phyloP scores from a whole-genome alignment of 352 stramenopile species.

The Pythium pyrilobum region DNA sequence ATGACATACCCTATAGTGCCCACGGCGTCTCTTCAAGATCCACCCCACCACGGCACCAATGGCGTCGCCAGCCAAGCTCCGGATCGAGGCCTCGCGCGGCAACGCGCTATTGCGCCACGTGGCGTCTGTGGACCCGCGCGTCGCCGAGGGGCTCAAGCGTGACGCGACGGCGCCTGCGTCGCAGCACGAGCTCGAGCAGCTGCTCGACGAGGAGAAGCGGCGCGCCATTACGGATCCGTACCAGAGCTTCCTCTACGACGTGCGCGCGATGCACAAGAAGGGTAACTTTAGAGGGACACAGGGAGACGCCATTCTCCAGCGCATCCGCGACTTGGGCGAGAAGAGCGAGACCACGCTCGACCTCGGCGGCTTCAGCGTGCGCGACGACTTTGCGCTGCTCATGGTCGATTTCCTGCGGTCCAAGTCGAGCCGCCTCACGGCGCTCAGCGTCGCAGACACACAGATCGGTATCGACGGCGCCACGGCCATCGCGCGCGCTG shows the following conservation, averaged over 20 bases:
- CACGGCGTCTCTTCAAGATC: slow-evolving; percentile 24
- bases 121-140: slow-evolving; percentile 48
- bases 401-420: slow-evolving; percentile 48
- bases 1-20: neutral
- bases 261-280: slow-evolving; percentile 48
- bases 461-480: slow-evolving; percentile 47
- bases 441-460: slow-evolving; percentile 41
- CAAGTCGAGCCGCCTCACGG: slow-evolving; percentile 40
- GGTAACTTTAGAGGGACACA: slow-evolving; percentile 65
- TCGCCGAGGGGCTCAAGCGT: slow-evolving; percentile 46
- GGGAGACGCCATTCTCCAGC: slow-evolving; percentile 45
- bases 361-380: slow-evolving; percentile 46
- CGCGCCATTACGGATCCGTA: slow-evolving; percentile 52
- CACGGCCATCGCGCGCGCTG: slow-evolving; percentile 29
- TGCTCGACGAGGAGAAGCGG: slow-evolving; percentile 68
- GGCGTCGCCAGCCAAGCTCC: slow-evolving; percentile 13
- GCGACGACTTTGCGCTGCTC: slow-evolving; percentile 53
- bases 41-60: neutral
- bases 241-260: slow-evolving; percentile 60
- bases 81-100: slow-evolving; percentile 38
- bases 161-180: slow-evolving; percentile 5
- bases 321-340: slow-evolving; percentile 40
- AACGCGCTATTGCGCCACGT: slow-evolving; percentile 40
- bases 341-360: slow-evolving; percentile 34
- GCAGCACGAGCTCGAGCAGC: slow-evolving; percentile 30